These are phyloP conservation scores for Coemansia sp. DNA, from an alignment of 192 early-diverging fungal species.

Conservation along the genomic window DNA sequence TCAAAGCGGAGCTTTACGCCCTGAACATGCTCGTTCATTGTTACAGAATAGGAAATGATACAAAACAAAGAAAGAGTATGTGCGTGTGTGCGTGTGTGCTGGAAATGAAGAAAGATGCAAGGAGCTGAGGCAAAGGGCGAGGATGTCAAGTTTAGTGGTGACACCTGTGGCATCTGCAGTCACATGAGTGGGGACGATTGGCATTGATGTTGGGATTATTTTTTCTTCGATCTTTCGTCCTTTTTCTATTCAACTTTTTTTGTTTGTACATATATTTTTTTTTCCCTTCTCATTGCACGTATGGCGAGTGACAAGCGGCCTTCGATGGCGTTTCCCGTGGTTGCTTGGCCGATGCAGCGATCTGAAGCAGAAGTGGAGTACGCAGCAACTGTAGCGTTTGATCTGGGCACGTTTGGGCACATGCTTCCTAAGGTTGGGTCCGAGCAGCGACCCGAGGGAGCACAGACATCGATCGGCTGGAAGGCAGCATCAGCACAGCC, in stretches of 20 bases:
- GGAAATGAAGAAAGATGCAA: background rate
- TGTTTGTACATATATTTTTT: background rate
- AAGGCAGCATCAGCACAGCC: slow-evolving; percentile 18
- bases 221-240: too few species aligned
- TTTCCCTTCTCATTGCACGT: background rate
- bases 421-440: slow-evolving; percentile 24
- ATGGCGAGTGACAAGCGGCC: slow-evolving; percentile 1
- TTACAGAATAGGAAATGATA: background rate
- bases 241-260: background rate
- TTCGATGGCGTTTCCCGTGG: slow-evolving; percentile 27
- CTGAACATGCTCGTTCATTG: slow-evolving; percentile 47
- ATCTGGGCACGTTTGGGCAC: slow-evolving; percentile 14
- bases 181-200: background rate
- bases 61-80: slow-evolving; percentile 14
- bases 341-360: slow-evolving; percentile 44
- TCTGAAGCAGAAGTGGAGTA: slow-evolving; percentile 16
- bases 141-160: background rate
- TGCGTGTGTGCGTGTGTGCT: background rate
- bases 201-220: background rate
- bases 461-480: slow-evolving; percentile 13
- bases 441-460: background rate
- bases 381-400: slow-evolving; percentile 16
- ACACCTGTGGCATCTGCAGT: background rate
- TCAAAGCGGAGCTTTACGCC: slow-evolving; percentile 55
- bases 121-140: background rate